Conservation (phyloP, 441 rosid genomes). For the Corymbia calophylla region DNA sequence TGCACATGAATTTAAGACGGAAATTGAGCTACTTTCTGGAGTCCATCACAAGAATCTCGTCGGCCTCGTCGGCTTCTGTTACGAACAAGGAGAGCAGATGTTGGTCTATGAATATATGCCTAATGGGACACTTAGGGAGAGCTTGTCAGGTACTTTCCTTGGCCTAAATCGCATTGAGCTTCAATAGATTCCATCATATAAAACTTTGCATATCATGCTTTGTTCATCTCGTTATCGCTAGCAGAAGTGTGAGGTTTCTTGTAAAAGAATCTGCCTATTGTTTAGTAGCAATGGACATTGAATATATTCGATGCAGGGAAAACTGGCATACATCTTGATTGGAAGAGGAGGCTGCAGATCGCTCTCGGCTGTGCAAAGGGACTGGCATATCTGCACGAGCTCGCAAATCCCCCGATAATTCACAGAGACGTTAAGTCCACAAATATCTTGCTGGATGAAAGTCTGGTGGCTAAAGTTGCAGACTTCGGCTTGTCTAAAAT, state of each 20-base stretch:
- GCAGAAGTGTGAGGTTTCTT: background rate
- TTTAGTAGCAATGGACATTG: background rate
- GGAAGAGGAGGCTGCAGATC: background rate
- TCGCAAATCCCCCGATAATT: background rate
- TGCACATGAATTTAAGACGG: background rate
- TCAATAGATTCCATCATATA: background rate
- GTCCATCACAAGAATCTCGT: conserved; percentile 16
- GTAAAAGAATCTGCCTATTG: background rate
- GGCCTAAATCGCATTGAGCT: background rate
- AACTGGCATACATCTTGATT: background rate
- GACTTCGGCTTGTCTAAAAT: background rate
- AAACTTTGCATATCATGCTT: background rate
- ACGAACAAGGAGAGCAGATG: conserved; percentile 12
- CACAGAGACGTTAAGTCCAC: background rate
- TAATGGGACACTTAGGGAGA: conserved; percentile 9
- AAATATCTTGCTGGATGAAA: background rate
- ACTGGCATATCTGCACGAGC: background rate
- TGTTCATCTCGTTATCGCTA: background rate
- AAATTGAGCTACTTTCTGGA: conserved; percentile 17
- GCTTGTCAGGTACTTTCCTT: background rate
- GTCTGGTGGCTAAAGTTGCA: background rate
- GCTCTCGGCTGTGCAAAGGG: background rate
- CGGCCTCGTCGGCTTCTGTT: conserved; percentile 10
- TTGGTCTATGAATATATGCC: conserved; percentile 20
- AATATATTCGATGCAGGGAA: background rate